Evolutionary conservation across 306 rosid genomes (phyloP), one percentile per base, ranked within the genome.

Genomic region (Arachis hypogaea): DNA sequence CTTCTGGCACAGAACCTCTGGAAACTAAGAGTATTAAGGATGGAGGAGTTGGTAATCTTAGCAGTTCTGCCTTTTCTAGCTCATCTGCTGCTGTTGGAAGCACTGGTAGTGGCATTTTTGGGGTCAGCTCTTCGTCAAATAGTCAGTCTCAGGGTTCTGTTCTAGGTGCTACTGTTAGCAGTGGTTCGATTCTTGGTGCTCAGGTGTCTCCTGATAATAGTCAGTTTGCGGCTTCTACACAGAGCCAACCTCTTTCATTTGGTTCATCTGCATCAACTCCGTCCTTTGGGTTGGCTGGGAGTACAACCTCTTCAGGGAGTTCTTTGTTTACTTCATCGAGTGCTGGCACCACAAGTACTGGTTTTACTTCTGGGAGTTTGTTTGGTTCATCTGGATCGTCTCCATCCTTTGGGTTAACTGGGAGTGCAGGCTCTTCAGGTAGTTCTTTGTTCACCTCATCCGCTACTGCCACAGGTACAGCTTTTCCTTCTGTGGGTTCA

Each of bases 401-500:
- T 12, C 79, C 80, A 2, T 85, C 78, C 6, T 84, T 85, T 63
- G 88, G 83, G 40, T 80, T 84, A 74, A 65, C 75, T 33, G 93
- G 82, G 30, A 86, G 67, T 71, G 11, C 46, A 6, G 46, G 7
- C 9, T 80, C 92, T 51, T 81, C 83, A 1, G 89, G 93, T 16
- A 81, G 80, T 80, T 84, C 87, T 0, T 29, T 50, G 14, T 86
- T 83, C 69, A 77, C 86, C 78, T 76, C 86, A 29, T 74, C 91
- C 59, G 78, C 82, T 77, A 55, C 87, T 56, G 73, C 82, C 59
- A 4, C 79, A 59, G 82, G 69, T 69, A 43, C 86, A 12, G 68
- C 83, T 47, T 66, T 86, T 49, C 76, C 94, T 59, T 77, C 89
- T 54, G 91, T 95, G 41, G 81, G 82, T 85, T 83, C 86, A 0